A percentile compares a stretch with the other conserved stretches of the same genome.
Evolutionary conservation across 495 filamentous ascomycete species (phyloP).

Genomic region (Neurospora sp.): DNA sequence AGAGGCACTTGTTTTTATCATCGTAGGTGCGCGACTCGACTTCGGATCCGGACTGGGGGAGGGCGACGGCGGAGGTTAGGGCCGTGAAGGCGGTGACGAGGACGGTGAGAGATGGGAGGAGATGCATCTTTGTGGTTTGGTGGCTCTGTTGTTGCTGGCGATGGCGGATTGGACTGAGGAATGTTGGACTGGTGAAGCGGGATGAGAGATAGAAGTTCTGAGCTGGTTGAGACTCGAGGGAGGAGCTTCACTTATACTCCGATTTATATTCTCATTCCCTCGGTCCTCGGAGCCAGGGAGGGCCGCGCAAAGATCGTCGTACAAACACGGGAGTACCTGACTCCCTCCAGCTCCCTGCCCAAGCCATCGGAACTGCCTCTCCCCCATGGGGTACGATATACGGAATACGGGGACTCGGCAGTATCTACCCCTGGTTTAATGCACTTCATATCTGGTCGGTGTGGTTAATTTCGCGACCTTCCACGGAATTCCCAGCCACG

Average conservation of each 20-base stretch:
- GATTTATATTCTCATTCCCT: neutral
- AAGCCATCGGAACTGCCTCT: neutral
- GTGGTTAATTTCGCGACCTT: neutral
- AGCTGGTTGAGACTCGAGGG: neutral
- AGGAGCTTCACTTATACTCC: neutral
- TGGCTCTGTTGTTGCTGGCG: neutral
- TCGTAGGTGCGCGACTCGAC: neutral
- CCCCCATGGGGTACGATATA: neutral
- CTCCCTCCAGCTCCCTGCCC: neutral
- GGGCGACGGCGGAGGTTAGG: neutral
- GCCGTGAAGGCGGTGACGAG: neutral
- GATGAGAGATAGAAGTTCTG: neutral
- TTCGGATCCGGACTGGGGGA: neutral
- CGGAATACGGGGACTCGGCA: neutral
- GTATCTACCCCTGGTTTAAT: neutral
- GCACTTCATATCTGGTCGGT: neutral
- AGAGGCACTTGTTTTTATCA: constrained; percentile 6
- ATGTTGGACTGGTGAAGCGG: neutral
- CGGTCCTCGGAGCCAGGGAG: neutral
- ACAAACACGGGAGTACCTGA: neutral
- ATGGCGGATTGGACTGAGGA: neutral
- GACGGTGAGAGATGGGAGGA: constrained; percentile 5
- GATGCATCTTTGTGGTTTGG: constrained; percentile 2
- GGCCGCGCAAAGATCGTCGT: neutral
- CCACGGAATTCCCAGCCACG: neutral